phyloP scores from a whole-genome alignment of 2,329 filamentous ascomycete species.

The Colletotrichum navitas region DNA sequence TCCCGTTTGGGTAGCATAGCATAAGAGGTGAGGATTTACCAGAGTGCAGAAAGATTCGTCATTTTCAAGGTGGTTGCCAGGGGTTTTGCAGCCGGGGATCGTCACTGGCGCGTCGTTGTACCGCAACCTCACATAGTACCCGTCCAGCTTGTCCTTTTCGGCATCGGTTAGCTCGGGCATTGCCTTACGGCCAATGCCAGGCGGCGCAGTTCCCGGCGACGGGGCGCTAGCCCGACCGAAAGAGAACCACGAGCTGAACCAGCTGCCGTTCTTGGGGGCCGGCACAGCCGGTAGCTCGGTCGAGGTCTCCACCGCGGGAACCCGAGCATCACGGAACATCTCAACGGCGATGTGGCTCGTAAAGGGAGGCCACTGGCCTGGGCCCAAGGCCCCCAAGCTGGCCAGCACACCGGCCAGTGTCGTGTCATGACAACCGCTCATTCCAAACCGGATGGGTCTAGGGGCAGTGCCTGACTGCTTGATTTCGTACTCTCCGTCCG shows the following conservation, averaged over 20 bases:
- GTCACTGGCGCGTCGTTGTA: conserved; percentile 90
- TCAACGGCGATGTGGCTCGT: conserved; percentile 94
- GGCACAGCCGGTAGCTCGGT: conserved; percentile 40
- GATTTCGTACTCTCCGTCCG: conserved; percentile 66
- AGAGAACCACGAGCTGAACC: conserved; percentile 52
- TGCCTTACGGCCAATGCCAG: conserved; percentile 71
- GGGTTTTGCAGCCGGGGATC: conserved; percentile 82
- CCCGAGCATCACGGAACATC: conserved; percentile 75
- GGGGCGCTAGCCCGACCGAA: conserved; percentile 38
- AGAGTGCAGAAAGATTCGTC: conserved; percentile 93
- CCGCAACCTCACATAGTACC: conserved; percentile 88
- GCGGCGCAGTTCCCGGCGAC: conserved; percentile 50
- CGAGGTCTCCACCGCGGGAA: conserved; percentile 40
- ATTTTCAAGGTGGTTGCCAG: conserved; percentile 86
- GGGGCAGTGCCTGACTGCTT: conserved; percentile 52
- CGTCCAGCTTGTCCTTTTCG: conserved; percentile 70
- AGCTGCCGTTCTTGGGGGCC: conserved; percentile 45
- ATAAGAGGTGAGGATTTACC: conserved; percentile 59
- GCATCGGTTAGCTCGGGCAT: conserved; percentile 65
- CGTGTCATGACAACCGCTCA: conserved; percentile 93
- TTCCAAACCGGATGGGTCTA: conserved; percentile 75
- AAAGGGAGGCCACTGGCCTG: conserved; percentile 87
- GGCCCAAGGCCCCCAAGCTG: conserved; percentile 82
- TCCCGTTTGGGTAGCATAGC: not conserved
- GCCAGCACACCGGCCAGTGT: conserved; percentile 85